Evolutionary conservation across 1,284 basidiomycete genomes (phyloP).

Genomic region (Mycosarcoma maydis): DNA sequence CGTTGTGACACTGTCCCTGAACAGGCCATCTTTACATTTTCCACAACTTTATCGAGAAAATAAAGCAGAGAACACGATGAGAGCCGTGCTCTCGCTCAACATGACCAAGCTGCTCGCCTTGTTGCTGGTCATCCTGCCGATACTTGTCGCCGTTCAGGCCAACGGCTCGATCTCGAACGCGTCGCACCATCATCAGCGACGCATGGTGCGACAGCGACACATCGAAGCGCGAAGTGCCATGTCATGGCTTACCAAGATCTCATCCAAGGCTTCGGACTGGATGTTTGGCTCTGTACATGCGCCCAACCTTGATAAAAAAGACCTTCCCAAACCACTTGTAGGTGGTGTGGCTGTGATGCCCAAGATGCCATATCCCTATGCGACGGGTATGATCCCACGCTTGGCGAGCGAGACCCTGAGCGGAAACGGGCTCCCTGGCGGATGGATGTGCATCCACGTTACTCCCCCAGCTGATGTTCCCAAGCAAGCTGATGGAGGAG

Average conservation of each 20-base stretch:
- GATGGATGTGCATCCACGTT: slow-evolving; percentile 35
- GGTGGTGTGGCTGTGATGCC: slow-evolving; percentile 16
- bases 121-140: slow-evolving; percentile 10
- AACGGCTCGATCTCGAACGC: background rate
- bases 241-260: slow-evolving; percentile 26
- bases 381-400: slow-evolving; percentile 34
- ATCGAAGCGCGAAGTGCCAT: slow-evolving; percentile 18
- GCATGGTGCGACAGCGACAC: slow-evolving; percentile 13
- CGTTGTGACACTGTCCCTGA: too few relatives aligned
- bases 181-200: background rate
- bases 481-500: background rate
- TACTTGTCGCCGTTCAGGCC: slow-evolving; percentile 13
- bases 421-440: slow-evolving; percentile 22
- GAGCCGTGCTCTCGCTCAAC: slow-evolving; percentile 8
- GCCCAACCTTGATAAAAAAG: background rate
- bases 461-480: slow-evolving; percentile 4
- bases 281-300: slow-evolving; percentile 19
- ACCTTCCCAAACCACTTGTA: slow-evolving; percentile 9
- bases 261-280: slow-evolving; percentile 31
- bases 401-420: slow-evolving; percentile 23
- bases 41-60: too few relatives aligned
- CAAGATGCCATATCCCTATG: slow-evolving; percentile 39
- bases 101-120: slow-evolving; percentile 22
- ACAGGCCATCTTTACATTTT: too few relatives aligned
- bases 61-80: too few relatives aligned